Percentiles rank a stretch among this genome's conserved stretches.
Conservation (phyloP, 768 basidiomycete species). For the Suillus spraguei region DNA sequence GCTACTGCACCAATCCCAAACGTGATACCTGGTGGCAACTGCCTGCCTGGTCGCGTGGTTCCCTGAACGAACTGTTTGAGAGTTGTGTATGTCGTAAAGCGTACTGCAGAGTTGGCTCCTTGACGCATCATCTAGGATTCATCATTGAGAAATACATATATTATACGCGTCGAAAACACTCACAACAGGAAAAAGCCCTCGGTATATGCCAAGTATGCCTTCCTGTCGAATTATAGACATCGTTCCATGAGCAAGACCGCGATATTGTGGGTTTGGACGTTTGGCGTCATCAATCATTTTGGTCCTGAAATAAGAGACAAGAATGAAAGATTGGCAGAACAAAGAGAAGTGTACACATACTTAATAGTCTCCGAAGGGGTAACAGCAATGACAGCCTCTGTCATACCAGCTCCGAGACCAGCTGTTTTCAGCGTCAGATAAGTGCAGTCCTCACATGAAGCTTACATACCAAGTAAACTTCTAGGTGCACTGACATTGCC, state of each 20-base stretch:
- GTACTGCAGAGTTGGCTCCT: slow-evolving; percentile 91
- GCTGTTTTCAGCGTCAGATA: slow-evolving; percentile 39
- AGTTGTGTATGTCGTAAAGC: slow-evolving; percentile 94
- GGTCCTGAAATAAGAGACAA: slow-evolving; percentile 58
- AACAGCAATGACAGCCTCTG: slow-evolving; percentile 91
- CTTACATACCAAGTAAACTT: slow-evolving; percentile 73
- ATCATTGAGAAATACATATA: background rate
- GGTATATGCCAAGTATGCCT: slow-evolving; percentile 82
- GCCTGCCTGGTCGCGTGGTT: slow-evolving; percentile 69
- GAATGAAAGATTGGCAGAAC: background rate
- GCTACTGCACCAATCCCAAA: slow-evolving; percentile 95
- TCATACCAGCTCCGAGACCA: slow-evolving; percentile 87
- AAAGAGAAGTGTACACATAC: slow-evolving; percentile 44
- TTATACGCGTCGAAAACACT: slow-evolving; percentile 30
- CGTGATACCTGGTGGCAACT: slow-evolving; percentile 83
- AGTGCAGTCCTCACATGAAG: background rate
- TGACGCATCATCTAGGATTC: slow-evolving; percentile 86
- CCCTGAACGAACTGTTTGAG: slow-evolving; percentile 93
- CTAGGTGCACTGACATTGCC: slow-evolving; percentile 89
- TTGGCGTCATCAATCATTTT: slow-evolving; percentile 97
- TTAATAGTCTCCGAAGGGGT: slow-evolving; percentile 99
- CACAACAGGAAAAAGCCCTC: slow-evolving; percentile 93
- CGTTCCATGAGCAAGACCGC: slow-evolving; percentile 87
- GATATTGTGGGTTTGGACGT: slow-evolving; percentile 80
- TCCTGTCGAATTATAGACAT: slow-evolving; percentile 79